A percentile compares a stretch with the other conserved stretches of the same genome.
Evolutionary conservation across 805 yeast genomes (phyloP).

Genomic region (Wickerhamomyces strasburgensis): DNA sequence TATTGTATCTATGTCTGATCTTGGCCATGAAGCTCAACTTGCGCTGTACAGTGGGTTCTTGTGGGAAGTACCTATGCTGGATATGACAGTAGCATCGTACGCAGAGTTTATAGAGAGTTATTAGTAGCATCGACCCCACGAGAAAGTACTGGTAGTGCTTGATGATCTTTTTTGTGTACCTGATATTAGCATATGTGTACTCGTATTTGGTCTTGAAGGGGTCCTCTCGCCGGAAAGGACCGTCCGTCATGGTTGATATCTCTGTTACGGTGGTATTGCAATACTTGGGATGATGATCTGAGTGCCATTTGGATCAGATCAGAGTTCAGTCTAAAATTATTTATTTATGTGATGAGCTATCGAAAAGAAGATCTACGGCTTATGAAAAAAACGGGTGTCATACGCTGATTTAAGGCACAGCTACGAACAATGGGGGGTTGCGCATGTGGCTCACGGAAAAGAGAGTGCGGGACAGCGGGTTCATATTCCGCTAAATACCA

Average conservation of each 20-base stretch:
- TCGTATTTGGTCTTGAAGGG: slow-evolving; percentile 21
- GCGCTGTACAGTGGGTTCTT: background rate
- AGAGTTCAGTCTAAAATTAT: too few relatives aligned
- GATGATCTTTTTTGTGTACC: slow-evolving; percentile 18
- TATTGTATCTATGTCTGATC: slow-evolving; percentile 3
- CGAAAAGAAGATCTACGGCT: too few relatives aligned
- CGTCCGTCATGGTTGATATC: slow-evolving; percentile 3
- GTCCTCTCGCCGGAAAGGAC: slow-evolving; percentile 18
- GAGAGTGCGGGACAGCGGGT: too few relatives aligned
- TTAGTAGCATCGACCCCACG: slow-evolving; percentile 1
- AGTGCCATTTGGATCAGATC: too few relatives aligned
- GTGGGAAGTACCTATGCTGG: slow-evolving; percentile 1
- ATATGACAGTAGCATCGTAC: too few relatives aligned
- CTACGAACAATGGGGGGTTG: too few relatives aligned
- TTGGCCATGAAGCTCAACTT: slow-evolving; percentile 1
- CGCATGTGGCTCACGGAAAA: too few relatives aligned
- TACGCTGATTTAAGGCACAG: too few relatives aligned
- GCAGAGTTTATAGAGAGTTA: slow-evolving; percentile 2
- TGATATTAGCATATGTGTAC: slow-evolving; percentile 18
- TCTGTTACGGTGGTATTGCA: background rate
- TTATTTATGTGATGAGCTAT: too few relatives aligned
- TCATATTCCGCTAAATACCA: too few relatives aligned
- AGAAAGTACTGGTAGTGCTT: slow-evolving; percentile 20
- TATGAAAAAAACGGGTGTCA: too few relatives aligned
- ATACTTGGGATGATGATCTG: too few relatives aligned